Percentiles rank a stretch among this genome's conserved stretches.
Conservation (phyloP, 78 protist species). For the Dictyostelium intermedium region DNA sequence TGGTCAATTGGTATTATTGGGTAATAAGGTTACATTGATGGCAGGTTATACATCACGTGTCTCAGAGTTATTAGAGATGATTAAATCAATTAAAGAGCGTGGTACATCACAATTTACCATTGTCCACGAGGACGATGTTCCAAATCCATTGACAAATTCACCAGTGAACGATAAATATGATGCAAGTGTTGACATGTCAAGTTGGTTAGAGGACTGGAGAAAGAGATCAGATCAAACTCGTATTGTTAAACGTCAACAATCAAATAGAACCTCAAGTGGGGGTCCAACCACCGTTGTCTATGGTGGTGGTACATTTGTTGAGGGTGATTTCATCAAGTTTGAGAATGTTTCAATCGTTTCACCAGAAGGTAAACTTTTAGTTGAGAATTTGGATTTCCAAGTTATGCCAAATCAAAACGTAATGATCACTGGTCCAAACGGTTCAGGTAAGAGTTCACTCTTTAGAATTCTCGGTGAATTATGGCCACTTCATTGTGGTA, state of each 20-base stretch:
- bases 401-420: slow-evolving; percentile 82
- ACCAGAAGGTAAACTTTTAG: slow-evolving; percentile 84
- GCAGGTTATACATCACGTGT: slow-evolving; percentile 87
- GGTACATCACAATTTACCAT: slow-evolving; percentile 54
- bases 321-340: slow-evolving; percentile 80
- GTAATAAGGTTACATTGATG: slow-evolving; percentile 80
- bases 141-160: background rate
- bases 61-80: slow-evolving; percentile 80
- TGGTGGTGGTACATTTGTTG: slow-evolving; percentile 76
- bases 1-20: slow-evolving; percentile 77
- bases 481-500: slow-evolving; percentile 90
- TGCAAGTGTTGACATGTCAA: background rate
- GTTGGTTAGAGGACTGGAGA: slow-evolving; percentile 52
- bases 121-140: slow-evolving; percentile 56
- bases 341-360: slow-evolving; percentile 79
- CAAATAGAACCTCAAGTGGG: background rate
- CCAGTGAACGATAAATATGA: background rate
- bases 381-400: slow-evolving; percentile 60
- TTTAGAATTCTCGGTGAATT: slow-evolving; percentile 91
- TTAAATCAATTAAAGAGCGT: slow-evolving; percentile 52
- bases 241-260: slow-evolving; percentile 29
- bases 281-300: background rate
- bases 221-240: slow-evolving; percentile 44
- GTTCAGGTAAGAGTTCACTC: slow-evolving; percentile 88
- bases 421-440: slow-evolving; percentile 91